A percentile compares a stretch with the other conserved stretches of the same genome.
phyloP scores from a whole-genome alignment of 2,329 filamentous ascomycete genomes.

The Davidsoniella australis region DNA sequence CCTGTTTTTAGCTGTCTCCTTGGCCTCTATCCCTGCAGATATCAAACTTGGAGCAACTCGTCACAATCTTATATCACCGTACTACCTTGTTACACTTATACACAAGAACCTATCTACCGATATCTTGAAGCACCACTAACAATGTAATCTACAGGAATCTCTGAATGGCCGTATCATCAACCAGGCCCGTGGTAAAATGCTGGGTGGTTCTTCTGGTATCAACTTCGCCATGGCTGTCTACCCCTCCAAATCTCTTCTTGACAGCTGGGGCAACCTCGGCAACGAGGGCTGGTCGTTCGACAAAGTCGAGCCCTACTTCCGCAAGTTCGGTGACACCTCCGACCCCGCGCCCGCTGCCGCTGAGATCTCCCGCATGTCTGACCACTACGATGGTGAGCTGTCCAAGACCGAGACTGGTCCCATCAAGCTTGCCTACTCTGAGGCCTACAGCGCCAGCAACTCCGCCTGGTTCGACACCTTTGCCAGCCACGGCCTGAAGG shows the following conservation, averaged over 20 bases:
- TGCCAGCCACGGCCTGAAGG: slow-evolving; percentile 19
- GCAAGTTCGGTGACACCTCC: slow-evolving; percentile 21
- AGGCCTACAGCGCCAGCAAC: slow-evolving; percentile 18
- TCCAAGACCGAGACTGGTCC: slow-evolving; percentile 20
- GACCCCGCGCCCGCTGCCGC: slow-evolving; percentile 16
- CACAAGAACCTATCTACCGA: too few species aligned
- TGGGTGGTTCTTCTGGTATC: slow-evolving; percentile 39
- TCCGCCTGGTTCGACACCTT: slow-evolving; percentile 24
- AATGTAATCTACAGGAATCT: slow-evolving; percentile 1
- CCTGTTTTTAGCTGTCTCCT: too few species aligned
- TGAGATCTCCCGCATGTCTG: slow-evolving; percentile 18
- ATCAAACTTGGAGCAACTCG: too few species aligned
- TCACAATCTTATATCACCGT: too few species aligned
- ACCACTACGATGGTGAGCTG: slow-evolving; percentile 18
- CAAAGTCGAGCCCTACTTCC: slow-evolving; percentile 20
- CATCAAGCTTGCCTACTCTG: slow-evolving; percentile 11
- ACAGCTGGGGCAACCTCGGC: slow-evolving; percentile 17
- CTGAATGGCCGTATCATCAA: slow-evolving; percentile 14
- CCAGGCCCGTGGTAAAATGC: slow-evolving; percentile 33
- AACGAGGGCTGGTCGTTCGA: slow-evolving; percentile 18
- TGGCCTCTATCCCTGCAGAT: too few species aligned
- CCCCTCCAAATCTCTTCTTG: slow-evolving; percentile 5
- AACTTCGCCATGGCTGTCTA: slow-evolving; percentile 37
- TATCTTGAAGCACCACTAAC: too few species aligned
- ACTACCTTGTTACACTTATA: too few species aligned